phyloP scores from a whole-genome alignment of 2,329 filamentous ascomycete species.

The Penicillium sp. region DNA sequence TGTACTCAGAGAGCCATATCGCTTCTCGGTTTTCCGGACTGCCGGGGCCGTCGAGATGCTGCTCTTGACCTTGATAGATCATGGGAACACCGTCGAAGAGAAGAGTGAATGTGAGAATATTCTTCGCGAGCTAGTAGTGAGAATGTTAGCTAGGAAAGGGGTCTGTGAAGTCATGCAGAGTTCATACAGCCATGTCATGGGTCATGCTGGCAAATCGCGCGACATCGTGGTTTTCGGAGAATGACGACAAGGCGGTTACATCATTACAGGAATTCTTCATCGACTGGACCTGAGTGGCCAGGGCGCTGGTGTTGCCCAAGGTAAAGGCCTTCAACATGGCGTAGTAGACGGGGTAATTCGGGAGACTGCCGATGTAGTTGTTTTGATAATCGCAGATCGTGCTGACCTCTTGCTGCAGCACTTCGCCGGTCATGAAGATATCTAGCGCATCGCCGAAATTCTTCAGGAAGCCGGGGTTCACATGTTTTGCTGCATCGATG shows the following conservation, averaged over 20 bases:
- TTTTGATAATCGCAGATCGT: slow-evolving; percentile 37
- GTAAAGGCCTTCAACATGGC: no score
- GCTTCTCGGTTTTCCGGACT: slow-evolving; percentile 46
- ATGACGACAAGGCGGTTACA: slow-evolving; percentile 43
- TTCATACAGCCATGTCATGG: slow-evolving; percentile 41
- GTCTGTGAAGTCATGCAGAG: no score
- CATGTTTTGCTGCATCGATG: slow-evolving; percentile 43
- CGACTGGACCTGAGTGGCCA: no score
- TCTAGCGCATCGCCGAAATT: slow-evolving; percentile 29
- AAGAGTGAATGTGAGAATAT: slow-evolving; percentile 54
- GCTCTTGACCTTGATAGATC: slow-evolving; percentile 44
- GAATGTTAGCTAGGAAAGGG: no score
- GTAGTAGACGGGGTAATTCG: slow-evolving; percentile 40
- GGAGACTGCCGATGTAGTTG: slow-evolving; percentile 33
- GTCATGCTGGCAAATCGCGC: slow-evolving; percentile 46
- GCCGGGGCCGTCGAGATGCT: slow-evolving; percentile 45
- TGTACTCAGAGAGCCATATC: slow-evolving; percentile 42
- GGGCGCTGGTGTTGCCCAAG: no score
- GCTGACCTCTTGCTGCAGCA: slow-evolving; percentile 28
- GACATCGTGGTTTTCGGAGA: slow-evolving; percentile 54
- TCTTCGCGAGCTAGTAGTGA: slow-evolving; percentile 52
- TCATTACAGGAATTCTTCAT: slow-evolving; percentile 34
- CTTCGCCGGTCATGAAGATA: slow-evolving; percentile 42
- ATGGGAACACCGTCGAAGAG: slow-evolving; percentile 47
- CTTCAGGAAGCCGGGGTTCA: slow-evolving; percentile 36